Evolutionary conservation across 2,329 filamentous ascomycete species (phyloP), one percentile per base, ranked within the genome.

Genomic region (Botrytis cinerea): DNA sequence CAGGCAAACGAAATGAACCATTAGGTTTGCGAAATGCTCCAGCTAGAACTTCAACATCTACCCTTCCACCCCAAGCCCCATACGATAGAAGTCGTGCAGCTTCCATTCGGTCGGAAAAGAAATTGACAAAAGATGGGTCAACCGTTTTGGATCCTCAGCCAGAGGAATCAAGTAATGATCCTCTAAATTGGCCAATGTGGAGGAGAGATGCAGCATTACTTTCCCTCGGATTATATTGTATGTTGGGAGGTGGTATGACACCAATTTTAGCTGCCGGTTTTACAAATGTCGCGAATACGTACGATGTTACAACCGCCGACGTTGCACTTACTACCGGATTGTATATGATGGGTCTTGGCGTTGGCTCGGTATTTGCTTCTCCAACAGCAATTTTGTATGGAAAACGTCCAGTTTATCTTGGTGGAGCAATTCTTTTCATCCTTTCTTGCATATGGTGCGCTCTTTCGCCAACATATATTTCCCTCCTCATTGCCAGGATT

Each of bases 131-230:
- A 51, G 92, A 97, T 81, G 94, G 94, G 25, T 88, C 89, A 75
- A 94, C 98, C 78, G 94, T 98, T 72, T 85, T 98, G 22, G 92
- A 97, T 0, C 95, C 95, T 0, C 95, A 98, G 81, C 95, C 95
- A 0, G 94, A 98, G 74, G 94, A 98, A 70, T 94, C 93, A 0
- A 85, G 87, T 70, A 98, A 98, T 77, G 95, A 98, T 79, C 95
- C 95, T 1, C 84, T 98, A 73, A 98, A 98, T 81, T 98, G 95
- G 95, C 90, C 93, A 0, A 84, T 87, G 10, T 93, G 93, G 90
- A 89, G 93, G 59, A 87, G 95, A 81, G 94, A 98, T 81, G 82
- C 87, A 38, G 93, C 95, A 0, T 83, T 98, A 51, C 68, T 97
- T 0, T 95, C 92, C 0, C 85, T 98, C 6, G 95, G 95, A 1